Evolutionary conservation across 2,329 filamentous ascomycete species (phyloP).

Genomic region (Botryotinia convoluta): DNA sequence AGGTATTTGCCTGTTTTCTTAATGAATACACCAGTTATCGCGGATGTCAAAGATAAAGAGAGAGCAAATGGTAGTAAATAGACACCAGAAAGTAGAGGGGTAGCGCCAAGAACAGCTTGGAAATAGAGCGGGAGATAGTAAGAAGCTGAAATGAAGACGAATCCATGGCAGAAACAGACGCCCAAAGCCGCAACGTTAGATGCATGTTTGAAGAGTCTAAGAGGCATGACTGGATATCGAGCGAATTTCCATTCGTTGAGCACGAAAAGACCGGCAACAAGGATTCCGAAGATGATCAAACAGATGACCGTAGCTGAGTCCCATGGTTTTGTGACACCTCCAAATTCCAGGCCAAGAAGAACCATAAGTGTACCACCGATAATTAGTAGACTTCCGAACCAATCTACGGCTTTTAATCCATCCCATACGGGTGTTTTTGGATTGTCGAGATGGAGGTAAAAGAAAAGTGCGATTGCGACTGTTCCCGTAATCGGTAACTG

Average conservation of each 20-base stretch:
- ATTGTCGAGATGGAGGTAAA: slow-evolving; percentile 65
- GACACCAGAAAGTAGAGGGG: slow-evolving; percentile 70
- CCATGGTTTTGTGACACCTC: slow-evolving; percentile 69
- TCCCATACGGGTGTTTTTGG: slow-evolving; percentile 60
- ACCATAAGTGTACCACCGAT: slow-evolving; percentile 79
- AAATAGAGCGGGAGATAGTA: slow-evolving; percentile 62
- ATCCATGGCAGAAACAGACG: slow-evolving; percentile 71
- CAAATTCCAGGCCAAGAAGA: slow-evolving; percentile 81
- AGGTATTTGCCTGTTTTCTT: slow-evolving; percentile 66
- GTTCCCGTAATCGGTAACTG: slow-evolving; percentile 13
- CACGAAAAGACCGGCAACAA: slow-evolving; percentile 60
- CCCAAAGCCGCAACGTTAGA: slow-evolving; percentile 64
- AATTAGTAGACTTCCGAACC: slow-evolving; percentile 58
- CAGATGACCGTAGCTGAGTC: slow-evolving; percentile 36
- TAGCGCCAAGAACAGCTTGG: slow-evolving; percentile 49
- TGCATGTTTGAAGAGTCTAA: slow-evolving; percentile 64
- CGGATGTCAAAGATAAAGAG: slow-evolving; percentile 62
- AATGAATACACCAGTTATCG: slow-evolving; percentile 54
- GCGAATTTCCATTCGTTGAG: slow-evolving; percentile 72
- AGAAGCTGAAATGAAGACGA: slow-evolving; percentile 38
- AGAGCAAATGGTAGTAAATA: slow-evolving; percentile 72
- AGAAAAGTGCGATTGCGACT: slow-evolving; percentile 51
- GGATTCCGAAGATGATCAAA: slow-evolving; percentile 59
- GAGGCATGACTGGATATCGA: slow-evolving; percentile 74
- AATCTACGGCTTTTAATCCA: slow-evolving; percentile 61